Evolutionary conservation across 768 basidiomycete species (phyloP), one percentile per base, ranked within the genome.

Genomic region (Suillus subluteus): DNA sequence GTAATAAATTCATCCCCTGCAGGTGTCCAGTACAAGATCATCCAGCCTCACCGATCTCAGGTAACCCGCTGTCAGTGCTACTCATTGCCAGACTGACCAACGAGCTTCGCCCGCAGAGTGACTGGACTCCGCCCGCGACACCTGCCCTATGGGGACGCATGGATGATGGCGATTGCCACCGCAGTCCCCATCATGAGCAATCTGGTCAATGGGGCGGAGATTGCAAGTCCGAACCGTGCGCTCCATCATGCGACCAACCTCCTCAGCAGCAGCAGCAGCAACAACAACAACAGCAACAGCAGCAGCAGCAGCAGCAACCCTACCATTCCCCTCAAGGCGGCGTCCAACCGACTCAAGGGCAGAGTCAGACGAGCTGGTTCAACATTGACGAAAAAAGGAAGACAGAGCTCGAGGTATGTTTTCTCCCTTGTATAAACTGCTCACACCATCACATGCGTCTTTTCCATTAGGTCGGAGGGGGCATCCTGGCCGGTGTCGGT

Each of bases 31-130:
- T 93, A 91, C 81, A 88, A 86, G 76, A 89, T 89, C 76, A 86
- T 92, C 69, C 90, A 91, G 72, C 80, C 89, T 11, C 91, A 93
- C 78, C 78, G 73, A 63, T 91, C 91, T 38, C 88, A 91, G 83
- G 90, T 86, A 68, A 64, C 73, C 67, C 35, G 23, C n/a, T 50
- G 9, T 32, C n/a, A 30, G 41, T 13, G 4, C 23, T 11, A 21
- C 43, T 32, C 59, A 40, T 6, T 54, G 13, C 44, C 65, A 70
- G 48, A 38, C 63, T 70, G 23, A 72, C 58, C 9, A 64, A 59
- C 15, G 41, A 43, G 12, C 26, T 32, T 12, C 13, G 12, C 50
- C 30, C 6, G 54, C 70, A 92, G 90, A 68, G 80, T 35, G 89
- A 91, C 69, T 94, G 92, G 92, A 76, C 87, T 32, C 92, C 92